Evolutionary conservation across 768 basidiomycete species (phyloP).

Genomic region (Naganishia onofrii): DNA sequence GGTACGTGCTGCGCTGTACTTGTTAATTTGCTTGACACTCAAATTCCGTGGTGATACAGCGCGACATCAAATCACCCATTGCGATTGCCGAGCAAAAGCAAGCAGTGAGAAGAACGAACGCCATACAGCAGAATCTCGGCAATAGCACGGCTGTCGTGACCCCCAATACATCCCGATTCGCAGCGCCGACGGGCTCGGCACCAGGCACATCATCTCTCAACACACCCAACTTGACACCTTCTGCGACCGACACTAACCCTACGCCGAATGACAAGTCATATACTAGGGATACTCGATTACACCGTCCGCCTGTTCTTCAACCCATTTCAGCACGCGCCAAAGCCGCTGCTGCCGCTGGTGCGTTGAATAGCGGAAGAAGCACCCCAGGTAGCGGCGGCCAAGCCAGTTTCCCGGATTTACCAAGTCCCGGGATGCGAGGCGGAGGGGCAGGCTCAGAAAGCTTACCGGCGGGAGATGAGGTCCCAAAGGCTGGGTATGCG

Average conservation of each 20-base stretch:
- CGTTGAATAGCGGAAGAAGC: constrained; percentile 30
- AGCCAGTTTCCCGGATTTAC: constrained; percentile 46
- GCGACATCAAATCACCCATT: constrained; percentile 92
- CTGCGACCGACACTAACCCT: constrained; percentile 32
- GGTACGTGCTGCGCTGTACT: constrained; percentile 34
- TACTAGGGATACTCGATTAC: constrained; percentile 43
- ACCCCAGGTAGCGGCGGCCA: constrained; percentile 37
- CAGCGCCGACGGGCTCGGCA: background rate
- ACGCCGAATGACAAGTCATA: constrained; percentile 36
- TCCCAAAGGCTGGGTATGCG: constrained; percentile 73
- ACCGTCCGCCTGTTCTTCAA: constrained; percentile 50
- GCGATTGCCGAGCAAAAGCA: constrained; percentile 96
- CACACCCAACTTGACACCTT: background rate
- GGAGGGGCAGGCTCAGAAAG: constrained; percentile 37
- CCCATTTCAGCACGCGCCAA: constrained; percentile 42
- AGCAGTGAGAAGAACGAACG: constrained; percentile 60
- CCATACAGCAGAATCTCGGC: background rate
- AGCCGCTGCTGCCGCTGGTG: constrained; percentile 35
- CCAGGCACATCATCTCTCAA: constrained; percentile 10
- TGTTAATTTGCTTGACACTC: background rate
- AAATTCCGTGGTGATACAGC: constrained; percentile 31
- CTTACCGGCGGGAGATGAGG: constrained; percentile 46
- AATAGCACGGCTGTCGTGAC: background rate
- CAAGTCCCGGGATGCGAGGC: constrained; percentile 44
- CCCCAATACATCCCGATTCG: constrained; percentile 14